Base-by-base conservation (phyloP, 1,139 yeast genomes). In the Magnusiomyces fungicola region DNA sequence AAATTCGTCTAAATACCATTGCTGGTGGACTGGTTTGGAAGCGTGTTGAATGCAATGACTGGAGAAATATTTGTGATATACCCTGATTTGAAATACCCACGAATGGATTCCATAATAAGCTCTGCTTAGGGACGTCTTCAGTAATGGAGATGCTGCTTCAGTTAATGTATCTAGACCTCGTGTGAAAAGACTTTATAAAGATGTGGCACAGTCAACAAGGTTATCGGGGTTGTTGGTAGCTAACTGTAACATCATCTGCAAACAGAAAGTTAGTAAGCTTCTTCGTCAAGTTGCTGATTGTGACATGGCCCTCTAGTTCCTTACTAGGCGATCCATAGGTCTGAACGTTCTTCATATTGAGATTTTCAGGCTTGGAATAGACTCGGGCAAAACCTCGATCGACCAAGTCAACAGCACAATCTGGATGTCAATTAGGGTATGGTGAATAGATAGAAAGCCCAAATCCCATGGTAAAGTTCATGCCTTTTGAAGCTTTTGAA, bases 281-380 rank as follows among this genome's bases (percentile, higher is more conserved):
- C 70, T 89, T 79, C 74, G 90, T 89, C 46, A 95, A 89, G 45
- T 81, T 75, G 53, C 90, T 92, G 62, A 92, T 78, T 66, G 87
- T 89, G 59, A 88, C 96, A 62, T 90, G 95, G 46, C 97, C 92
- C 48, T 83, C 81, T 65, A 94, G 84, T 70, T 92, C 99, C 64
- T 85, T 86, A 77, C 77, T 52, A 94, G 75, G 58, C 98, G 81
- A 58, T 92, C 98, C 61, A 83, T 84, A 3, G 97, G 67, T 90
- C 97, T 3, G 97, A 83, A 55, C 84, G 96, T 62, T 83, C 84
- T 67, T 92, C 99, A 70, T 83, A 68, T 92, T 98, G 60, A 92
- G 76, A 65, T 89, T 97, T 69, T 92, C 99, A 1, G 99, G 99
- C 66, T 88, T 88, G 3, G 97, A 90, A 65, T 92, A 98, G n/a